Evolutionary conservation across 2,329 filamentous ascomycete species (phyloP).

Genomic region (Claviceps spartinae): DNA sequence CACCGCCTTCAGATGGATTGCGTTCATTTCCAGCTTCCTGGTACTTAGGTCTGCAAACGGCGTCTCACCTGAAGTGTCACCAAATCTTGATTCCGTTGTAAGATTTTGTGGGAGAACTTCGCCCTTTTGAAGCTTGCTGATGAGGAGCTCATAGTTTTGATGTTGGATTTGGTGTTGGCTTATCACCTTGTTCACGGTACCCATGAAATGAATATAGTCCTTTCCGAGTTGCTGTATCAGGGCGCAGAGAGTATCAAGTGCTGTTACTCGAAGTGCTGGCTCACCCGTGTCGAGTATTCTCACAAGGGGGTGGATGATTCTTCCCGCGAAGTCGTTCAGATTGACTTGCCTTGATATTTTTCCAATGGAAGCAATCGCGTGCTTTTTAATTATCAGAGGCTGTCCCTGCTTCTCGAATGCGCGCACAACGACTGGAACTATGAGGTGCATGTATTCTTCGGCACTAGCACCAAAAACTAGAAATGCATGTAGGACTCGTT

Average conservation of each 20-base stretch:
- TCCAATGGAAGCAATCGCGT: constrained; percentile 86
- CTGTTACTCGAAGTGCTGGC: constrained; percentile 59
- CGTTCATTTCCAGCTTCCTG: constrained; percentile 94
- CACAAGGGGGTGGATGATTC: constrained; percentile 88
- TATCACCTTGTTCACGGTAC: constrained; percentile 81
- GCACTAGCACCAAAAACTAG: constrained; percentile 89
- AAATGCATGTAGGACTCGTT: constrained; percentile 87
- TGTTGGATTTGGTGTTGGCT: constrained; percentile 71
- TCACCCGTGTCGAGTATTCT: constrained; percentile 67
- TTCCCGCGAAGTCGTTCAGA: constrained; percentile 88
- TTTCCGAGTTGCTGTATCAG: constrained; percentile 92
- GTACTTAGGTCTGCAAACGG: constrained; percentile 71
- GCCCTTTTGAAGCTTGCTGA: constrained; percentile 86
- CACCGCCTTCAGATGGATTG: constrained; percentile 89
- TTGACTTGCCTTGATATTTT: constrained; percentile 94
- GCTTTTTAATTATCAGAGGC: constrained; percentile 65
- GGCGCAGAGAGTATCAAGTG: constrained; percentile 86
- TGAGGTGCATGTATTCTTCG: constrained; percentile 98
- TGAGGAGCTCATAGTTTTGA: constrained; percentile 80
- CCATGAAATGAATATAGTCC: constrained; percentile 89
- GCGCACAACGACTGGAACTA: constrained; percentile 87
- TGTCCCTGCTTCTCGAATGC: constrained; percentile 86
- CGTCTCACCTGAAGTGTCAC: constrained; percentile 65
- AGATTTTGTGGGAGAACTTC: constrained; percentile 92
- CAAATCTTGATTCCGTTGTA: constrained; percentile 71